A percentile compares a stretch with the other conserved stretches of the same genome.
phyloP scores from a whole-genome alignment of 306 rosid species.

The Purshia tridentata region DNA sequence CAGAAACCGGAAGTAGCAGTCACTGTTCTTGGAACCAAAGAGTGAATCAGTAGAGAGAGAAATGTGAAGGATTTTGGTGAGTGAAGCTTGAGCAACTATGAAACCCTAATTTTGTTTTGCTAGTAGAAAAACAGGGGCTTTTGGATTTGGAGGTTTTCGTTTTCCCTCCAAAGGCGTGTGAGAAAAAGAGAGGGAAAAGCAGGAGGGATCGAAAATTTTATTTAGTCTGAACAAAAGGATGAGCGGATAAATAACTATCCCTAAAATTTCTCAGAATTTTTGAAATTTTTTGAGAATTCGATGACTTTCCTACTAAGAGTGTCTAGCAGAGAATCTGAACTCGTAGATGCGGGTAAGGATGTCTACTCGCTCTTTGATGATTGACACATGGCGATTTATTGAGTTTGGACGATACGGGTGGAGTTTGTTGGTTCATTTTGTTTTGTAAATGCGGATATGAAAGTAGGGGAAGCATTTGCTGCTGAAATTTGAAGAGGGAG shows the following conservation, averaged over 20 bases:
- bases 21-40: constrained; percentile 5
- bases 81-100: constrained; percentile 25
- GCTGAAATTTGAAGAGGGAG: constrained; percentile 12
- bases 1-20: constrained; percentile 5
- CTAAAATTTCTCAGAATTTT: constrained; percentile 13
- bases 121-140: constrained; percentile 30
- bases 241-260: constrained; percentile 19
- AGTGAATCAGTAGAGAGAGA: constrained; percentile 20
- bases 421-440: background rate
- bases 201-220: constrained; percentile 42
- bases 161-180: constrained; percentile 75
- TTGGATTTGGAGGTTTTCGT: constrained; percentile 35
- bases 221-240: constrained; percentile 38
- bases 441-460: background rate
- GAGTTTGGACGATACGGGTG: background rate
- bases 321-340: too few relatives aligned
- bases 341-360: background rate
- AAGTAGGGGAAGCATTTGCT: background rate
- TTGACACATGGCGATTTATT: background rate
- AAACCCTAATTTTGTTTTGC: constrained; percentile 55
- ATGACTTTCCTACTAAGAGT: background rate
- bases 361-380: background rate
- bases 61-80: constrained; percentile 7
- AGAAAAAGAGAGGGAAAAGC: constrained; percentile 84
- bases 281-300: background rate